Base-by-base conservation (phyloP, 768 basidiomycete species). In the Tylopilus intermedius region DNA sequence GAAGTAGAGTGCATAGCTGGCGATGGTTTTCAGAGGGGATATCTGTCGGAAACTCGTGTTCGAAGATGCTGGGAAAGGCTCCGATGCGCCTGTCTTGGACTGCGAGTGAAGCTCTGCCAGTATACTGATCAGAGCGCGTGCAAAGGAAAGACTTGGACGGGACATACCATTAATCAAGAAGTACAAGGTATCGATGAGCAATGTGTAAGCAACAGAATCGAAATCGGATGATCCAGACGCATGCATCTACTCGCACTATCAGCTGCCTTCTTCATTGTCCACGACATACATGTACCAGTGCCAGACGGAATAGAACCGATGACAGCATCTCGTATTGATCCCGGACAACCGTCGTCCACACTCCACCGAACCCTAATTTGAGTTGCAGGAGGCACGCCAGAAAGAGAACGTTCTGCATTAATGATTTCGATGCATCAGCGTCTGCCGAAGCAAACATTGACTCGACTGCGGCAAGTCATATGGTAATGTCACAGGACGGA, bases 331-430 rank as follows among this genome's bases (percentile, higher is more conserved):
- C 72, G 32, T 78, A 73, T 18, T 73, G 61, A 32, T 77, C 77
- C 57, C 75, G 82, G 38, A 75, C 72, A 45, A 69, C 73, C 3
- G 72, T 54, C 3, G 79, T 80, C 84, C 86, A 88, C 5, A 66
- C 63, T 9, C 74, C 76, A 15, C 75, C 76, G 60, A 89, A 85
- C 21, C 85, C 82, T 8, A 90, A 72, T 62, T 81, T 76, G 55
- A 90, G 90, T 60, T 91, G 88, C 22, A 90, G 59, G 14, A 90
- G 69, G 2, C 88, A 81, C 2, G 80, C 77, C 27, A 89, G 67
- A 32, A 89, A 75, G 21, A 86, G 72, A 26, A 80, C 67, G 11
- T 72, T 70, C 41, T 78, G 72, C 1, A 75, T 72, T 15, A 72
- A 51, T 9, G 57, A 65, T 62, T 15, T 63, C 51, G 47, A 61